phyloP scores from a whole-genome alignment of 768 basidiomycete species.

The Gautieria morchelliformis region DNA sequence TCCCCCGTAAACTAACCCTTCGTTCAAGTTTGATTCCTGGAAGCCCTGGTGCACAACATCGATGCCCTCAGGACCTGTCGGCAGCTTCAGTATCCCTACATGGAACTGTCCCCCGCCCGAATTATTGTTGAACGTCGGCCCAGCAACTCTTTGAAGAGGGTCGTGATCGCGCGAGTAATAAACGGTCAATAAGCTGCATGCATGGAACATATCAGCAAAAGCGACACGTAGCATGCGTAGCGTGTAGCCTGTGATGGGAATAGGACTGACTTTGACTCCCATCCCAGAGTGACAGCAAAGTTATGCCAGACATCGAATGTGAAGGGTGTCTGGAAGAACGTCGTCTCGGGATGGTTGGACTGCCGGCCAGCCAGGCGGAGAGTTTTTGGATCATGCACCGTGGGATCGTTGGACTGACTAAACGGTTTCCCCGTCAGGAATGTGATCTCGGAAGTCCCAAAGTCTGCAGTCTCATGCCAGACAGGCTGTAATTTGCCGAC shows the following conservation, averaged over 20 bases:
- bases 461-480: constrained; percentile 15
- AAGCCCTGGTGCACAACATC: constrained; percentile 19
- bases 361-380: constrained; percentile 13
- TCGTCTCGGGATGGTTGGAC: constrained; percentile 10
- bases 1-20: constrained; percentile 12
- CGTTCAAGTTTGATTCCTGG: constrained; percentile 14
- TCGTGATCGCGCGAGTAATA: constrained; percentile 14
- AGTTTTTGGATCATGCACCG: constrained; percentile 10
- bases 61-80: constrained; percentile 10
- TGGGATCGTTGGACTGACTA: constrained; percentile 11
- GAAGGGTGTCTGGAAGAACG: constrained; percentile 11
- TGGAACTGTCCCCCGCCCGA: constrained; percentile 20
- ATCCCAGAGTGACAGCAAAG: constrained; percentile 14
- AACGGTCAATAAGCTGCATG: constrained; percentile 10
- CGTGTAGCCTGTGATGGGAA: no score
- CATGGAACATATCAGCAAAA: not conserved
- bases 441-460: constrained; percentile 9
- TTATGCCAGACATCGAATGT: constrained; percentile 12
- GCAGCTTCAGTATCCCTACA: constrained; percentile 17
- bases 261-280: constrained; percentile 9
- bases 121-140: constrained; percentile 11
- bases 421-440: constrained; percentile 14
- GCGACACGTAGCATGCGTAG: not conserved
- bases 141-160: constrained; percentile 10
- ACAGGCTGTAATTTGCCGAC: constrained; percentile 6